Percentiles rank a stretch among this genome's conserved stretches.
These are phyloP conservation scores for Fusarium sp. DNA, from an alignment of 2,329 filamentous ascomycete genomes.

Conservation along the genomic window DNA sequence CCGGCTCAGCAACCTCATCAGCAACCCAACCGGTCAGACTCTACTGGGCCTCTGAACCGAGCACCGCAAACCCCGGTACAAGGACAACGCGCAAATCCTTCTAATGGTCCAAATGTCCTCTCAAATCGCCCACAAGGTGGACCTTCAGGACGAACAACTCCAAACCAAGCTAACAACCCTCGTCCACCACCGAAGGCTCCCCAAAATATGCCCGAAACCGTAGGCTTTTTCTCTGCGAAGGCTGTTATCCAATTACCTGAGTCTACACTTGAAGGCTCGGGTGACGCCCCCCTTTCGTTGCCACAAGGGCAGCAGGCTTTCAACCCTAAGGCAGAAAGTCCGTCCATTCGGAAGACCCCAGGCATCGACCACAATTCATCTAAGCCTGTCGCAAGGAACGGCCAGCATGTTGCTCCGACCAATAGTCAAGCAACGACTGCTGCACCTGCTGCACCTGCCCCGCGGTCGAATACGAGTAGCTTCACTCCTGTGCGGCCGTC, in stretches of 20 bases:
- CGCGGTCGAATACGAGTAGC: conserved; percentile 43
- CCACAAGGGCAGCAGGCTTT: conserved; percentile 69
- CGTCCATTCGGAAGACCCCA: conserved; percentile 89
- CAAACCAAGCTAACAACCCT: conserved; percentile 44
- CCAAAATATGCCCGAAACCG: conserved; percentile 55
- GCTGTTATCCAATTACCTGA: conserved; percentile 71
- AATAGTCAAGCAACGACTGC: conserved; percentile 46
- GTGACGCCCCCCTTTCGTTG: conserved; percentile 57
- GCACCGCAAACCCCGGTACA: conserved; percentile 55
- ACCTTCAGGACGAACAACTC: conserved; percentile 29
- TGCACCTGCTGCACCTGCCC: conserved; percentile 30
- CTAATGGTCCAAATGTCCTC: conserved; percentile 43
- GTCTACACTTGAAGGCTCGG: conserved; percentile 53
- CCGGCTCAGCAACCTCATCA: conserved; percentile 44
- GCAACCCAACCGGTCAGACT: conserved; percentile 37
- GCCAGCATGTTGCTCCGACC: conserved; percentile 65
- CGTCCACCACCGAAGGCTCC: conserved; percentile 50
- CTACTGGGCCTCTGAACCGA: conserved; percentile 35
- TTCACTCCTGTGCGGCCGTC: conserved; percentile 53
- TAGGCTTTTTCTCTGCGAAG: conserved; percentile 79
- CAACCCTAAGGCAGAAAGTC: conserved; percentile 81
- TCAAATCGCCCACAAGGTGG: conserved; percentile 41
- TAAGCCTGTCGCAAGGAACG: conserved; percentile 74
- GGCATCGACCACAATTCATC: conserved; percentile 86
- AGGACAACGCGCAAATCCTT: conserved; percentile 41